Percentiles rank a stretch among this genome's conserved stretches.
phyloP scores from a whole-genome alignment of 176 grass and related monocot genomes.

The Avena eriantha region DNA sequence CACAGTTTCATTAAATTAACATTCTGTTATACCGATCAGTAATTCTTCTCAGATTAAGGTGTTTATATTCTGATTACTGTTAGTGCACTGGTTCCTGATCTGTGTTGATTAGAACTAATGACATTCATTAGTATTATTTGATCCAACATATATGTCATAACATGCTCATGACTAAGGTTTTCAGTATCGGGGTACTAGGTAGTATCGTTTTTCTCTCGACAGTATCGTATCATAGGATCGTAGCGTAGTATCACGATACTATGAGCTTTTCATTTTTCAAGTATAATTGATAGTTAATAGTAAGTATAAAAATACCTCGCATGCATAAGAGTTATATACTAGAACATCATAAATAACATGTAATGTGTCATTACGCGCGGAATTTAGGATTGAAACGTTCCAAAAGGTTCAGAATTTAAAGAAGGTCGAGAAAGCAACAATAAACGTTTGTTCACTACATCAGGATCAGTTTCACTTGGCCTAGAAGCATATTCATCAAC shows the following conservation, averaged over 20 bases:
- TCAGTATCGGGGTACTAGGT: neutral
- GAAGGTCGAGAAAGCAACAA: too few species aligned
- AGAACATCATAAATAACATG: too few species aligned
- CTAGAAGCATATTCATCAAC: too few species aligned
- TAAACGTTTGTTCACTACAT: too few species aligned
- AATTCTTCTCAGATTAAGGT: constrained; percentile 10
- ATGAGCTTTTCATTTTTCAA: neutral
- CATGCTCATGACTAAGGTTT: too few species aligned
- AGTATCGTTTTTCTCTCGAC: neutral
- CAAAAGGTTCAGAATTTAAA: too few species aligned
- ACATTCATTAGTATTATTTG: constrained; percentile 17
- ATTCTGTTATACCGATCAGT: neutral
- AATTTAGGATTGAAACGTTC: too few species aligned
- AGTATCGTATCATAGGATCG: neutral
- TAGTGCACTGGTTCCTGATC: neutral
- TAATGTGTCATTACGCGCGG: too few species aligned
- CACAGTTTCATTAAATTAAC: neutral
- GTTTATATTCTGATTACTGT: neutral
- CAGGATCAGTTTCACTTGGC: too few species aligned
- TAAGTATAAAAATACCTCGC: too few species aligned
- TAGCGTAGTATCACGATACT: neutral
- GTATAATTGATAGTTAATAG: too few species aligned
- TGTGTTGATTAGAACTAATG: constrained; percentile 13
- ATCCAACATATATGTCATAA: constrained; percentile 15
- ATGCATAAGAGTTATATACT: too few species aligned